Evolutionary conservation across 371 early-diverging fungal species (phyloP).

Genomic region (Fennellomyces sp.): DNA sequence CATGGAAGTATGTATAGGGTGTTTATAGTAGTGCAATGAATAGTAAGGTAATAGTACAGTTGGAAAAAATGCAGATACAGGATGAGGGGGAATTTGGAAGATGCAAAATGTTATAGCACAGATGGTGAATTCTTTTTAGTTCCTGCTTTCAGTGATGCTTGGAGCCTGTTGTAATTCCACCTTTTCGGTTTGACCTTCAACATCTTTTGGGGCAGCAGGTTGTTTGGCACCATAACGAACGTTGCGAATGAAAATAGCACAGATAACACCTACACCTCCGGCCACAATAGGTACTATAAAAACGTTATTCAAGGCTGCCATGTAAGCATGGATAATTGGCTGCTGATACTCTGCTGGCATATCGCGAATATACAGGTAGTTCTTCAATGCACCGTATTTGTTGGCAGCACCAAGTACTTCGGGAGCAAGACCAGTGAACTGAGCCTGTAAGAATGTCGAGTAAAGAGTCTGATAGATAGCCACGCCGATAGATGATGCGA

Average conservation of each 20-base stretch:
- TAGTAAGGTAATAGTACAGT: too few relatives aligned
- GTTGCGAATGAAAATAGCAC: slow-evolving; percentile 47
- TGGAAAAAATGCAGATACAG: neutral
- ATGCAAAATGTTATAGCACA: too few relatives aligned
- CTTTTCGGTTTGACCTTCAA: neutral
- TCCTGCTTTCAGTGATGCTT: neutral
- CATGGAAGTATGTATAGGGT: too few relatives aligned
- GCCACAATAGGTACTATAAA: slow-evolving; percentile 65
- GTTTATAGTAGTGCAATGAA: too few relatives aligned
- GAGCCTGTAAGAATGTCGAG: slow-evolving; percentile 19
- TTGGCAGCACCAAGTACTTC: slow-evolving; percentile 23
- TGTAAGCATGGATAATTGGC: slow-evolving; percentile 59
- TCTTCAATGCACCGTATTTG: slow-evolving; percentile 33
- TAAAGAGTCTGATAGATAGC: slow-evolving; percentile 44
- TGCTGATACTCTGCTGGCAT: slow-evolving; percentile 38
- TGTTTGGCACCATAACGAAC: slow-evolving; percentile 28
- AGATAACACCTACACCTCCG: slow-evolving; percentile 55
- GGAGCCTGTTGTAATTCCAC: neutral
- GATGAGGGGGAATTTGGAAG: too few relatives aligned
- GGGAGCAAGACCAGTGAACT: slow-evolving; percentile 22
- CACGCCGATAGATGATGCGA: slow-evolving; percentile 44
- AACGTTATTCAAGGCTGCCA: slow-evolving; percentile 54
- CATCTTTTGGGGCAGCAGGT: neutral
- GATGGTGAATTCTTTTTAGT: too few relatives aligned
- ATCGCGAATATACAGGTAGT: slow-evolving; percentile 34